Evolutionary conservation across 2,329 filamentous ascomycete genomes (phyloP).

Genomic region (Albophoma yamanashiensis): DNA sequence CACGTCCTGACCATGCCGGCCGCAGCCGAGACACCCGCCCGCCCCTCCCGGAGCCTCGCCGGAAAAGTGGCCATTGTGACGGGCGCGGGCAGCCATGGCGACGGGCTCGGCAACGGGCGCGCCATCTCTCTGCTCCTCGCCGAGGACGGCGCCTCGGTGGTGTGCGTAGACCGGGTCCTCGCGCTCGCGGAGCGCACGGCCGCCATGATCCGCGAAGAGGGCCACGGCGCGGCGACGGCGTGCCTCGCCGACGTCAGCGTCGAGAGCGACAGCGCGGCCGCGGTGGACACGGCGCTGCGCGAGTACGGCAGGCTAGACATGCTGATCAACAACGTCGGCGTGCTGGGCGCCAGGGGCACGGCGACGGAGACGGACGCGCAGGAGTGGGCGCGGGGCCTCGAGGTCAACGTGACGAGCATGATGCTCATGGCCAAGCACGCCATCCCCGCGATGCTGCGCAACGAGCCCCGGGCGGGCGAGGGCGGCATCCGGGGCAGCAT

Average conservation of each 20-base stretch:
- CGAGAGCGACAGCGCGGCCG: slow-evolving; percentile 35
- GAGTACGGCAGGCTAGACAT: slow-evolving; percentile 49
- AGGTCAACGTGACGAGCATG: slow-evolving; percentile 56
- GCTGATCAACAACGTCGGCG: slow-evolving; percentile 54
- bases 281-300: slow-evolving; percentile 28
- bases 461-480: slow-evolving; percentile 18
- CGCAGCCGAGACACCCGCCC: background rate
- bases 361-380: slow-evolving; percentile 50
- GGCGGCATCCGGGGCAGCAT: slow-evolving; percentile 37
- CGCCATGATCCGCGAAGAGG: slow-evolving; percentile 34
- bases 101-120: slow-evolving; percentile 50
- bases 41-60: slow-evolving; percentile 13
- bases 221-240: slow-evolving; percentile 28
- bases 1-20: background rate
- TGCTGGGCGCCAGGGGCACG: slow-evolving; percentile 47
- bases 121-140: slow-evolving; percentile 49
- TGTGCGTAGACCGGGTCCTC: slow-evolving; percentile 45
- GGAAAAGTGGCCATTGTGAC: slow-evolving; percentile 16
- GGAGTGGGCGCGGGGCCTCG: slow-evolving; percentile 43
- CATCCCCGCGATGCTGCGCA: slow-evolving; percentile 48
- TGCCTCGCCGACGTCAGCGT: slow-evolving; percentile 43
- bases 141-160: slow-evolving; percentile 43
- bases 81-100: slow-evolving; percentile 27
- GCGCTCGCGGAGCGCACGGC: slow-evolving; percentile 41
- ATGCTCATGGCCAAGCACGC: slow-evolving; percentile 51